These are phyloP conservation scores for Zalaria obscura DNA, from an alignment of 2,329 filamentous ascomycete genomes.

Conservation along the genomic window DNA sequence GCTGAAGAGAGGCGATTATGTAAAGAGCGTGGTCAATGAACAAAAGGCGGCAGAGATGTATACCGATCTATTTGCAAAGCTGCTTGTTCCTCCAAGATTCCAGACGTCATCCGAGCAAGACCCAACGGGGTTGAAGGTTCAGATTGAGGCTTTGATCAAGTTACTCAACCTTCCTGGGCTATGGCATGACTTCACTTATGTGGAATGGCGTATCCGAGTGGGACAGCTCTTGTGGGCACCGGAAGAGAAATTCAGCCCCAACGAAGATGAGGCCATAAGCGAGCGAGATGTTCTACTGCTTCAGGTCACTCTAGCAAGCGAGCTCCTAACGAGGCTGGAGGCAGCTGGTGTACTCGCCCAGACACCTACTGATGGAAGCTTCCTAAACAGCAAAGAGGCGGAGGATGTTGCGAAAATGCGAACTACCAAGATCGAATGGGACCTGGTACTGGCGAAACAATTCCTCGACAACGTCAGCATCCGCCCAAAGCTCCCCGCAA, in stretches of 20 bases:
- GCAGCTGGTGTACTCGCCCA: slow-evolving; percentile 21
- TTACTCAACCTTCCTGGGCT: slow-evolving; percentile 27
- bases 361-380: not conserved
- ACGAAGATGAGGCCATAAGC: slow-evolving; percentile 15
- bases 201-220: slow-evolving; percentile 30
- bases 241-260: slow-evolving; percentile 13
- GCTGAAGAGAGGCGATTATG: not conserved
- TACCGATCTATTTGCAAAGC: slow-evolving; percentile 11
- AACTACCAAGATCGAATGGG: slow-evolving; percentile 41
- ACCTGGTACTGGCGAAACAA: slow-evolving; percentile 37
- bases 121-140: slow-evolving; percentile 21
- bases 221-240: slow-evolving; percentile 32
- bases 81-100: slow-evolving; percentile 9
- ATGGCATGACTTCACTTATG: slow-evolving; percentile 33
- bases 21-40: slow-evolving; percentile 4
- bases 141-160: slow-evolving; percentile 30
- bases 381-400: slow-evolving; percentile 21
- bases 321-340: slow-evolving; percentile 40
- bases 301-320: slow-evolving; percentile 39
- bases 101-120: slow-evolving; percentile 1
- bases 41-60: slow-evolving; percentile 12
- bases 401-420: slow-evolving; percentile 30
- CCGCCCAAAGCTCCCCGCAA: slow-evolving; percentile 12
- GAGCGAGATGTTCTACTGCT: slow-evolving; percentile 40
- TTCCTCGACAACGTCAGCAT: slow-evolving; percentile 39